Evolutionary conservation across 2,329 filamentous ascomycete genomes (phyloP).

Genomic region (Colletotrichum plurivorum): DNA sequence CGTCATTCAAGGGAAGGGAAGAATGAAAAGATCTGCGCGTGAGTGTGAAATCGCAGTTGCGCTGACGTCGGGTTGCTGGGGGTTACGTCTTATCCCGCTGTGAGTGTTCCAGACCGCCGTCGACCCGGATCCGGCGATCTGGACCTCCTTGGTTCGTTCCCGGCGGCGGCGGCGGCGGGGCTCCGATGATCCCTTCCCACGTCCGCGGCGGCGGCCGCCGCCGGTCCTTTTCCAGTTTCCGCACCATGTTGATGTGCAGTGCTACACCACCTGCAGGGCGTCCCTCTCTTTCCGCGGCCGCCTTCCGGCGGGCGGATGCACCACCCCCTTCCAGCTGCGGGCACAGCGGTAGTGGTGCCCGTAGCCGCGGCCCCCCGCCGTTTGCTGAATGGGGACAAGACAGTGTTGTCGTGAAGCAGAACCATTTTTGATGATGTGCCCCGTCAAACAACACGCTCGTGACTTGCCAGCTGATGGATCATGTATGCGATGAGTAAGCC

Average conservation of each 20-base stretch:
- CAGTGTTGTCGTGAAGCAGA: background rate
- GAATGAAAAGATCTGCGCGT: background rate
- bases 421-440: background rate
- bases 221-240: background rate
- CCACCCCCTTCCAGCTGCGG: background rate
- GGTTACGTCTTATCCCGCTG: background rate
- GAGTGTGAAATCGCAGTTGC: background rate
- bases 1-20: background rate
- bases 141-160: background rate
- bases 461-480: background rate
- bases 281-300: background rate
- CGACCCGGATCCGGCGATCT: conserved; percentile 7
- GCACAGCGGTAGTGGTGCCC: background rate
- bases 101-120: background rate
- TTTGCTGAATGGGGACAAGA: background rate
- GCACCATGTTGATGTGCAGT: background rate
- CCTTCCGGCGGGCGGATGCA: background rate
- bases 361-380: background rate
- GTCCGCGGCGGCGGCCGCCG: background rate
- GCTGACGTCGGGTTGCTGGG: background rate
- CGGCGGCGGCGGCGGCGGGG: conserved; percentile 5
- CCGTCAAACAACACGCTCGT: background rate
- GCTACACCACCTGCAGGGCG: conserved; percentile 14
- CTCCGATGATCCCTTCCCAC: conserved; percentile 5
- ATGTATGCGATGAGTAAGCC: background rate